A percentile compares a stretch with the other conserved stretches of the same genome.
phyloP scores from a whole-genome alignment of 1,139 yeast species.

The Lodderomyces elongisporus region DNA sequence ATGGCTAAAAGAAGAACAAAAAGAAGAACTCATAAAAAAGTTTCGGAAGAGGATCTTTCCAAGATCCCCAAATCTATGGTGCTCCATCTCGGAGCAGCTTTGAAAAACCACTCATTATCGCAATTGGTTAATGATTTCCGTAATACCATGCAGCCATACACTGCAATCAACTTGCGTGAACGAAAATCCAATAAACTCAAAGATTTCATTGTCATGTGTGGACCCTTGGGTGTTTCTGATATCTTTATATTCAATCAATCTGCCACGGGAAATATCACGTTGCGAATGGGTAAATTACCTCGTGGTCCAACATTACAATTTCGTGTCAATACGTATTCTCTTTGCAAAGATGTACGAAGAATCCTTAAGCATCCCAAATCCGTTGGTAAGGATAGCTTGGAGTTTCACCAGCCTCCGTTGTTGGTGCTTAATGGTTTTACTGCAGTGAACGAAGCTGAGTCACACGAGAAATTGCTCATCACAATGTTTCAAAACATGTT shows the following conservation, averaged over 20 bases:
- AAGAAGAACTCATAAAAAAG: conserved; percentile 79
- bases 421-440: conserved; percentile 84
- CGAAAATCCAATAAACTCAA: conserved; percentile 80
- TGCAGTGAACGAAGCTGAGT: conserved; percentile 47
- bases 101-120: conserved; percentile 73
- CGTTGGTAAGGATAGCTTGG: conserved; percentile 56
- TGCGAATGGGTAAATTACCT: conserved; percentile 84
- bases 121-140: conserved; percentile 87
- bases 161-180: conserved; percentile 84
- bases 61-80: conserved; percentile 92
- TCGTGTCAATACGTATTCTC: conserved; percentile 68
- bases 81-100: conserved; percentile 73
- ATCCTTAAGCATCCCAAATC: conserved; percentile 68
- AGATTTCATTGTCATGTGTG: conserved; percentile 95
- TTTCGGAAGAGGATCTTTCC: conserved; percentile 61
- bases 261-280: conserved; percentile 72
- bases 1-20: conserved; percentile 52
- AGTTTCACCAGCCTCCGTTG: conserved; percentile 76
- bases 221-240: conserved; percentile 91
- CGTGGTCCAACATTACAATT: conserved; percentile 93
- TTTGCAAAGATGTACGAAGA: conserved; percentile 75
- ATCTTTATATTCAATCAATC: conserved; percentile 82
- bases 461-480: conserved; percentile 75
- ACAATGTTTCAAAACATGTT: conserved; percentile 94
- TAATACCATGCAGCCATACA: conserved; percentile 91